phyloP scores from a whole-genome alignment of 2,329 filamentous ascomycete species.

The Pseudogymnoascus sp. region DNA sequence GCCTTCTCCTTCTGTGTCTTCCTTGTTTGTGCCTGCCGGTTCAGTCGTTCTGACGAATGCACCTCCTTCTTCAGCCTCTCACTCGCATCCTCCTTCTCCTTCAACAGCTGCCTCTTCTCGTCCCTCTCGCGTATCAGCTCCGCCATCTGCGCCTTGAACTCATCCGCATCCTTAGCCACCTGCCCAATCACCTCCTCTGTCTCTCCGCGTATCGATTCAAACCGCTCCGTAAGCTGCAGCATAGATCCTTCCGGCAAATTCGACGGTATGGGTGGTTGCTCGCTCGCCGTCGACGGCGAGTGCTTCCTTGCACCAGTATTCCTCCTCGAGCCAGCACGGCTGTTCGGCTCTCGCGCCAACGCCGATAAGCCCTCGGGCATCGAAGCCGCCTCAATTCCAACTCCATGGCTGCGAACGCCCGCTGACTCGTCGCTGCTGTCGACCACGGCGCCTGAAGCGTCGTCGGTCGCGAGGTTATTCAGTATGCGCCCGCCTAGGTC shows the following conservation, averaged over 20 bases:
- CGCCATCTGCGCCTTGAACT: conserved; percentile 57
- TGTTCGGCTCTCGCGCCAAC: conserved; percentile 60
- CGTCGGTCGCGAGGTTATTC: conserved; percentile 48
- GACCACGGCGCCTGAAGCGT: conserved; percentile 35
- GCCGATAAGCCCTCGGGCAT: conserved; percentile 53
- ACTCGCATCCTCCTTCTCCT: conserved; percentile 86
- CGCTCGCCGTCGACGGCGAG: conserved; percentile 62
- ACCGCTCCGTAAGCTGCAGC: conserved; percentile 70
- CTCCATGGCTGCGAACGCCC: conserved; percentile 37
- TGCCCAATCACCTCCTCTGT: conserved; percentile 70
- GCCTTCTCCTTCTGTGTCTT: conserved; percentile 70
- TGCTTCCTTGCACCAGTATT: conserved; percentile 67
- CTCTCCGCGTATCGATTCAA: conserved; percentile 74
- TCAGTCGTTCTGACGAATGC: conserved; percentile 70
- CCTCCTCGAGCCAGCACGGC: conserved; percentile 48
- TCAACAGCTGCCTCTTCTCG: conserved; percentile 66
- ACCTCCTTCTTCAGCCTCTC: conserved; percentile 77
- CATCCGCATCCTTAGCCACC: conserved; percentile 64
- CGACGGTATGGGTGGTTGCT: conserved; percentile 39
- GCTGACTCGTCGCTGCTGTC: conserved; percentile 42
- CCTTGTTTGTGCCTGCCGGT: conserved; percentile 71
- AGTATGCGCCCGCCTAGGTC: conserved; percentile 50
- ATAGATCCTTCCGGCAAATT: conserved; percentile 60
- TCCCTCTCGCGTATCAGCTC: conserved; percentile 73
- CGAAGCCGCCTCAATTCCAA: conserved; percentile 53